Percentiles rank a stretch among this genome's conserved stretches.
phyloP scores from a whole-genome alignment of 352 stramenopile species.

The Globisporangium spiculum region DNA sequence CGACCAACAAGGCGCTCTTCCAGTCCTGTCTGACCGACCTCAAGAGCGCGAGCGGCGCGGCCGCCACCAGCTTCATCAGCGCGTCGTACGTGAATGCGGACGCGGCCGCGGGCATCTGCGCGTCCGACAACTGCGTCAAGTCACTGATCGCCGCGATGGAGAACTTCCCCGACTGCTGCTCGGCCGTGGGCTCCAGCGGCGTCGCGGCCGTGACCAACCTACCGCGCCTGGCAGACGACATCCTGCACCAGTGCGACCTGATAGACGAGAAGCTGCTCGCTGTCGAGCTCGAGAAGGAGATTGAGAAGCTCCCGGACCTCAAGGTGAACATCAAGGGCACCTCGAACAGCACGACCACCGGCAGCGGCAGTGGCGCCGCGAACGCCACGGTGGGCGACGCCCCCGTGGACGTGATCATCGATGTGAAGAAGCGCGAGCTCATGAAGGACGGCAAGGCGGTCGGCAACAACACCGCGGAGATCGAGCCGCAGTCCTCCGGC shows the following conservation, averaged over 20 bases:
- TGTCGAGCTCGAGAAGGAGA: constrained; percentile 15
- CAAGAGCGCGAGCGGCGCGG: constrained; percentile 6
- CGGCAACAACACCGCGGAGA: constrained; percentile 7
- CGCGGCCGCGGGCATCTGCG: constrained; percentile 16
- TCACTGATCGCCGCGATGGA: constrained; percentile 28
- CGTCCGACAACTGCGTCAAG: constrained; percentile 18
- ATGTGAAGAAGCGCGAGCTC: constrained; percentile 44
- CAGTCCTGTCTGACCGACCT: constrained; percentile 15
- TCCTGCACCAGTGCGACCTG: constrained; percentile 27
- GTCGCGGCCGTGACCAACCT: constrained; percentile 18
- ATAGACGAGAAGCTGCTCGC: constrained; percentile 19
- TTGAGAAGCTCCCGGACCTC: constrained; percentile 24
- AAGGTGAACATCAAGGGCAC: constrained; percentile 28
- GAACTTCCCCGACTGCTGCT: constrained; percentile 27
- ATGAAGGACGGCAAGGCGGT: constrained; percentile 23
- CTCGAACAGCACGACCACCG: not conserved
- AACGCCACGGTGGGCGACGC: constrained; percentile 6
- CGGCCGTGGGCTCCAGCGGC: constrained; percentile 5
- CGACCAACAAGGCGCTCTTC: constrained; percentile 20
- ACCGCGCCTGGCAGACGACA: constrained; percentile 22
- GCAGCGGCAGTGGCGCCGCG: not conserved
- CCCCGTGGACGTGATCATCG: constrained; percentile 35
- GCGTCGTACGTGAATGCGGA: constrained; percentile 11
- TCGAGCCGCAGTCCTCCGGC: constrained; percentile 4
- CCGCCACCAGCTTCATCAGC: constrained; percentile 19